phyloP scores from a whole-genome alignment of 2,329 filamentous ascomycete genomes.

The Lecanosticta acicola region DNA sequence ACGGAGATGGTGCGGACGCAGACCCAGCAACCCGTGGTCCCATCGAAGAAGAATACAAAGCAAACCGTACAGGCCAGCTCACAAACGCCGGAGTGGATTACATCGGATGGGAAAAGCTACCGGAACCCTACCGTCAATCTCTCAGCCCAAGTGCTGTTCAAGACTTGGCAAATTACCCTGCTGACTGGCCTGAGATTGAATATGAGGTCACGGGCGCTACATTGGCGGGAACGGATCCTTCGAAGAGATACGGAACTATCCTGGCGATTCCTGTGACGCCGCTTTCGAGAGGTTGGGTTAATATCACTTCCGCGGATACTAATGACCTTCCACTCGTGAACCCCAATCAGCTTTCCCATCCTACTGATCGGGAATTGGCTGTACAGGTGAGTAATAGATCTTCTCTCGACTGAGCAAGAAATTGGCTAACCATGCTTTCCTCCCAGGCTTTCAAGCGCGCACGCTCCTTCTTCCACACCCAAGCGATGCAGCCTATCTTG shows the following conservation, averaged over 20 bases:
- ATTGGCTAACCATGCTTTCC: no score
- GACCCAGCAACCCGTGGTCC: conserved; percentile 5
- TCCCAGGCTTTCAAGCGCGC: conserved; percentile 9
- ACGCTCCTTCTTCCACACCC: conserved; percentile 8
- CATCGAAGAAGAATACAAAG: conserved; percentile 12
- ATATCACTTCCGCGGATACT: conserved; percentile 6
- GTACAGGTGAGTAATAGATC: conserved; percentile 12
- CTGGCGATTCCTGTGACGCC: conserved; percentile 8
- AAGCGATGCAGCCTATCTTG: conserved; percentile 6
- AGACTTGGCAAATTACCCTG: conserved; percentile 11
- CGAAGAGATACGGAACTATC: conserved; percentile 32
- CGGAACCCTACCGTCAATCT: conserved; percentile 7
- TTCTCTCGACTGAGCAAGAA: no score
- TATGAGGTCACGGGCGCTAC: conserved; percentile 13
- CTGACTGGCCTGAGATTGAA: conserved; percentile 19
- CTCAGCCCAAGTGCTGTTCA: conserved; percentile 10
- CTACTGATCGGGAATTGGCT: conserved; percentile 29
- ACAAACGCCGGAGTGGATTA: conserved; percentile 12
- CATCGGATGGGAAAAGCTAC: conserved; percentile 18
- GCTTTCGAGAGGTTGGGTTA: conserved; percentile 9
- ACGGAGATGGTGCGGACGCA: conserved; percentile 3
- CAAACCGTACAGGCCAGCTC: conserved; percentile 14
- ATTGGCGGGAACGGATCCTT: conserved; percentile 18
- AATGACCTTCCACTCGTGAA: conserved; percentile 27
- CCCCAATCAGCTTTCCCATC: conserved; percentile 32